Percentiles rank a stretch among this genome's conserved stretches.
These are phyloP conservation scores for Erigeron philadelphicus DNA, from an alignment of 140 eudicot genomes.

Conservation along the genomic window DNA sequence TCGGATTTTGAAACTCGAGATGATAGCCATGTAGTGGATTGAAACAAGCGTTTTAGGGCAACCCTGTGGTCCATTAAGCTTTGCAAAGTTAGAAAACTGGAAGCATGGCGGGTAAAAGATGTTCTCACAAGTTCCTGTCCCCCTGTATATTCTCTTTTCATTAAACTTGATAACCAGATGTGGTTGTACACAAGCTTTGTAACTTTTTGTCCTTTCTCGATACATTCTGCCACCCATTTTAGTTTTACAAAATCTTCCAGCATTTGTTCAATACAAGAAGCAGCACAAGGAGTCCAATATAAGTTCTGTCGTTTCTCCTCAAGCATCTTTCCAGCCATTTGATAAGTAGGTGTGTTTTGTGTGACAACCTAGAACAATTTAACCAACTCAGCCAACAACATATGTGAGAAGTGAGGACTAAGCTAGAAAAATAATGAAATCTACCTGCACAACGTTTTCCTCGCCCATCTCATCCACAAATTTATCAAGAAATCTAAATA, in stretches of 20 bases:
- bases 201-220: conserved; percentile 74
- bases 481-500: conserved; percentile 66
- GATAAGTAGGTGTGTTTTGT: conserved; percentile 65
- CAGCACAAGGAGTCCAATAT: conserved; percentile 91
- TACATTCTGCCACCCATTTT: conserved; percentile 75
- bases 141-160: conserved; percentile 66
- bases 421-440: not conserved
- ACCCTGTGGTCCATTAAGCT: conserved; percentile 59
- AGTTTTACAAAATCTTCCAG: conserved; percentile 70
- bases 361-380: conserved; percentile 55
- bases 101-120: conserved; percentile 50
- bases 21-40: conserved; percentile 76
- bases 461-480: conserved; percentile 91
- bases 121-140: conserved; percentile 83
- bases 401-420: not conserved
- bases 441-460: conserved; percentile 92
- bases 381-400: conserved; percentile 16
- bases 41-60: conserved; percentile 75
- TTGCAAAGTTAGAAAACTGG: conserved; percentile 67
- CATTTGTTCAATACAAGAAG: conserved; percentile 69
- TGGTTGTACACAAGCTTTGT: conserved; percentile 79
- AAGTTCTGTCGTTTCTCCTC: conserved; percentile 72
- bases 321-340: conserved; percentile 89
- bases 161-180: conserved; percentile 53
- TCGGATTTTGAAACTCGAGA: conserved; percentile 70